Evolutionary conservation across 768 basidiomycete genomes (phyloP).

Genomic region (Termitomyces sp.): DNA sequence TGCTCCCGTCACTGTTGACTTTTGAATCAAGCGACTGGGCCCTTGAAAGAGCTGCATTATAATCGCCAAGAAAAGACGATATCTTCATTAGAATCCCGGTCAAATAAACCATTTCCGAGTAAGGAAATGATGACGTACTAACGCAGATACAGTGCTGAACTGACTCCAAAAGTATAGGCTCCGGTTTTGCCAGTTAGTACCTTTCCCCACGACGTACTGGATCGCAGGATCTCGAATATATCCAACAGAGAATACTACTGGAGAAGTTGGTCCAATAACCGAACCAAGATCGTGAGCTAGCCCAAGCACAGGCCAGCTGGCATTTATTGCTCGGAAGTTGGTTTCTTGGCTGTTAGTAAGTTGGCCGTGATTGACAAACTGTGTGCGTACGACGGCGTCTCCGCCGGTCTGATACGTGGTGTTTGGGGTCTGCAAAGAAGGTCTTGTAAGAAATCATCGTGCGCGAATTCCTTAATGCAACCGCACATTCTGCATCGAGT

Average conservation of each 20-base stretch:
- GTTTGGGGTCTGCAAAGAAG: constrained; percentile 31
- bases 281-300: constrained; percentile 55
- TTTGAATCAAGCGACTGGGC: constrained; percentile 45
- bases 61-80: constrained; percentile 42
- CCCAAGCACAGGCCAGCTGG: constrained; percentile 63
- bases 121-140: constrained; percentile 24
- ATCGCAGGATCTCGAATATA: constrained; percentile 51
- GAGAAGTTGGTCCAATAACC: constrained; percentile 35
- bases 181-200: constrained; percentile 29
- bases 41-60: constrained; percentile 36
- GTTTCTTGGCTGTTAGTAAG: constrained; percentile 53
- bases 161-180: constrained; percentile 44
- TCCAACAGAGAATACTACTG: constrained; percentile 45
- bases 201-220: constrained; percentile 39
- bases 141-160: constrained; percentile 29
- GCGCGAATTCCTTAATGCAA: neutral
- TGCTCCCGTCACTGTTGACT: constrained; percentile 42
- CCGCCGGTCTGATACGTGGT: constrained; percentile 57
- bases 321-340: constrained; percentile 52
- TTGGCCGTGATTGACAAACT: constrained; percentile 54
- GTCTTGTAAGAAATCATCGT: neutral
- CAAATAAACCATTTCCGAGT: constrained; percentile 27
- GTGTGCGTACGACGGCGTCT: constrained; percentile 51
- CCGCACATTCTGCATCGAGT: constrained; percentile 50
- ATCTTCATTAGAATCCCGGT: constrained; percentile 23